Base-by-base conservation (phyloP, 257 asterid genomes). In the Mentha longifolia region DNA sequence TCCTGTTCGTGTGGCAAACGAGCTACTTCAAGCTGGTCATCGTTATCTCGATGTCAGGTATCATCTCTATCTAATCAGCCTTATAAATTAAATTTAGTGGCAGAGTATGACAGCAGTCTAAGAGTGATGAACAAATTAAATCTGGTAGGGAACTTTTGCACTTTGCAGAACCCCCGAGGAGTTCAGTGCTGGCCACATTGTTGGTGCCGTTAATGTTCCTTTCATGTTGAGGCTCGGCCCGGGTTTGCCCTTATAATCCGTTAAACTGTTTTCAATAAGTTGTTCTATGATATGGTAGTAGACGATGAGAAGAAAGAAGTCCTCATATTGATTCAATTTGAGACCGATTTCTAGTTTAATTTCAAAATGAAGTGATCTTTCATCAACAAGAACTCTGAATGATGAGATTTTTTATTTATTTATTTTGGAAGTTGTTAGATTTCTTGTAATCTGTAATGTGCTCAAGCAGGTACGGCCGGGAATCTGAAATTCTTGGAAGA, bases 1-100 rank as follows among this genome's bases (percentile, higher is more conserved):
- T 14, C 97, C 97, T 1, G 91, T 90, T 64, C 87, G 93, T 15
- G 95, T 90, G 14, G 97, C 97, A 0, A 83, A 82, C 2, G 97
- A 90, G 70, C 89, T 90, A 28, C 88, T 83, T 65, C 93, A 79
- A 70, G 95, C 97, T 13, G 97, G 97, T 2, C 92, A 90, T 67
- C 92, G 68, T 60, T 90, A 85, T 73, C 70, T 90, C 30, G 97
- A 90, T 65, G 96, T 90, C 50, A 88, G 96, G 96, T 89, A 45
- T 42, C 57, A 4, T 1, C 6, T 43, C 46, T 10, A 9, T 62
- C 49, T 10, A 8, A 28, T 63, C 20, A 15, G 30, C 4, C 8
- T 28, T 28, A 28, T 2, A 28, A 28, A n/a, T n/a, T n/a, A n/a
- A 28, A 28, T 28, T 28, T 35, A 5, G 39, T 7, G 6, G 39